Base-by-base conservation (phyloP, 2,329 filamentous ascomycete genomes). In the Gnomoniopsis sp. region DNA sequence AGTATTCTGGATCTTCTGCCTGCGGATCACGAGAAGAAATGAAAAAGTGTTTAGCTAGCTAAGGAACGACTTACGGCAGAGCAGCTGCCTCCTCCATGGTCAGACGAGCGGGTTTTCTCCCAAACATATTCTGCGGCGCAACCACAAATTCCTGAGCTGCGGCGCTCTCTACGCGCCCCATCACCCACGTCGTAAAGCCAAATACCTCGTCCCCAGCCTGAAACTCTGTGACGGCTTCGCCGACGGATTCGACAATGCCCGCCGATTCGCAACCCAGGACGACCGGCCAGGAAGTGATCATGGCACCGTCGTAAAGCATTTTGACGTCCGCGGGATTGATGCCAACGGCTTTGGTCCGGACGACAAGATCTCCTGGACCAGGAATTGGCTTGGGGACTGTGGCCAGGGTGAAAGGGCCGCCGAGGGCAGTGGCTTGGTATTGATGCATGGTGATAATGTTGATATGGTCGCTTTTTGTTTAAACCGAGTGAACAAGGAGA, bases 251-350 rank as follows among this genome's bases (percentile, higher is more conserved):
- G 36, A 75, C 63, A 2, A 70, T 57, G 4, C 73, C 73, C 11
- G 72, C 69, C 0, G 66, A 65, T 21, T 75, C 72, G 15, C 72
- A 61, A 14, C 72, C 72, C 6, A 73, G 66, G 14, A 74, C 65
- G 15, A 66, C 59, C 8, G 72, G 72, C 70, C 70, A 74, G 2
- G 58, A 43, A 22, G 62, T 55, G 36, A 71, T 62, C 48, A 65
- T 62, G 17, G 67, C 62, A 2, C 70, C 71, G 8, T 67, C 62
- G 44, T 69, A 53, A 1, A 70, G 62, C 41, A 68, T 70, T 61
- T 74, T 74, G 58, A 64, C 68, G 49, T 75, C 73, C 1, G 72
- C 64, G 0, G 65, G 67, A 49, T 75, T 74, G 22, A 75, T 58
- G 1, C 65, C 70, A 12, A 74, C 63, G 12, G 69, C 69, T 23